phyloP scores from a whole-genome alignment of 176 grass and related monocot genomes.

The Phyllostachys edulis region DNA sequence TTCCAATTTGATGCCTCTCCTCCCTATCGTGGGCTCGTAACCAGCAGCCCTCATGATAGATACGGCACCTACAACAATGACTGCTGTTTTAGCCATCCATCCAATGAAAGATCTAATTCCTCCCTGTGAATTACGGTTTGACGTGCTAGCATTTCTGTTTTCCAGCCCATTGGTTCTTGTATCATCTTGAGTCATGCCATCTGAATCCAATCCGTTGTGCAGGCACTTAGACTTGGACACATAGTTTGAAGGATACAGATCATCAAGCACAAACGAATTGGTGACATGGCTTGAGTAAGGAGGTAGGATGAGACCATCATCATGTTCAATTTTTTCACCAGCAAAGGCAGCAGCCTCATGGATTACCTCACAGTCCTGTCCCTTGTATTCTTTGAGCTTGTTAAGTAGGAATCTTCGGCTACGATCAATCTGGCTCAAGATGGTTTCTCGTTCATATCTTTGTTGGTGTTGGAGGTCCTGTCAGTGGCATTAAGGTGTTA shows the following conservation, averaged over 20 bases:
- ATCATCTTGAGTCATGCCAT: neutral
- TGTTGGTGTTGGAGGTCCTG: constrained; percentile 89
- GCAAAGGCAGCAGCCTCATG: constrained; percentile 71
- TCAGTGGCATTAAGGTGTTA: neutral
- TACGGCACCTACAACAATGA: constrained; percentile 57
- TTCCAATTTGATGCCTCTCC: constrained; percentile 40
- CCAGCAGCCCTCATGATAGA: constrained; percentile 62
- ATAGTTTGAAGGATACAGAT: constrained; percentile 46
- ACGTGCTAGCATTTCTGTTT: neutral
- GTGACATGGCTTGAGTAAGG: constrained; percentile 62
- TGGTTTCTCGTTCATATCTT: constrained; percentile 69
- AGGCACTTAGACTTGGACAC: constrained; percentile 35
- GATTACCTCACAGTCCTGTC: constrained; percentile 73
- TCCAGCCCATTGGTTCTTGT: neutral
- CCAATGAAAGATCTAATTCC: constrained; percentile 56
- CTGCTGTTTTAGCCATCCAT: constrained; percentile 64
- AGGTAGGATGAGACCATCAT: constrained; percentile 64
- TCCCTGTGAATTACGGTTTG: neutral
- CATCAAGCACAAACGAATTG: constrained; percentile 55
- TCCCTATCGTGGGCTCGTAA: constrained; percentile 41
- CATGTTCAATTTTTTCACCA: constrained; percentile 70
- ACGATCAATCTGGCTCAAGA: constrained; percentile 66
- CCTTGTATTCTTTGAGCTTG: constrained; percentile 82
- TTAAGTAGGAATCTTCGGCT: constrained; percentile 59
- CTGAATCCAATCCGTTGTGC: constrained; percentile 13